Percentiles rank a stretch among this genome's conserved stretches.
Conservation (phyloP, 371 early-diverging fungal genomes). For the Chytridium lagenaria region DNA sequence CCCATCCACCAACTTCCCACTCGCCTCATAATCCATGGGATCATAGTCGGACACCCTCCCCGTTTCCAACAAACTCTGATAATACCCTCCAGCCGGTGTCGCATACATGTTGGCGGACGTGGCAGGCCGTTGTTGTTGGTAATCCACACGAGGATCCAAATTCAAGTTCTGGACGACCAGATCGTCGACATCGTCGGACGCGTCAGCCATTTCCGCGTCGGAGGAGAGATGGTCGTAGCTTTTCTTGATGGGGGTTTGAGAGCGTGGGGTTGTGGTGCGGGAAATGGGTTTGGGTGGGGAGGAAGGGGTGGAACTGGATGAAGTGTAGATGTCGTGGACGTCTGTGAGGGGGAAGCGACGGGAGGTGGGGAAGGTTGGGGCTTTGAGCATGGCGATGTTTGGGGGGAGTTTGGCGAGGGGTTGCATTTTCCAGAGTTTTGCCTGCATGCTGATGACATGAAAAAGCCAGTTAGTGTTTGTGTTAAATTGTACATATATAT, state of each 20-base stretch:
- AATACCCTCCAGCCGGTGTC: not conserved
- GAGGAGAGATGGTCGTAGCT: not conserved
- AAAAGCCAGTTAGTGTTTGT: not conserved
- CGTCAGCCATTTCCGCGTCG: not conserved
- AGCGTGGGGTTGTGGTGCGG: not conserved
- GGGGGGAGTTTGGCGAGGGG: conserved; percentile 42
- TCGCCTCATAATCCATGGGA: conserved; percentile 11
- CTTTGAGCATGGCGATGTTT: conserved; percentile 44
- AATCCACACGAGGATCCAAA: not conserved
- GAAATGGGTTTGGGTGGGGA: not conserved
- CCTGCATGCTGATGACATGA: conserved; percentile 48
- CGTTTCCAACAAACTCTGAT: not conserved
- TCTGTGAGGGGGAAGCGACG: conserved; percentile 24
- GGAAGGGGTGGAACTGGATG: not conserved
- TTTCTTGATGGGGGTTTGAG: not conserved
- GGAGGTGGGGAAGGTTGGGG: conserved; percentile 46
- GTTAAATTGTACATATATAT: too few species aligned
- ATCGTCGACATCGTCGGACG: not conserved
- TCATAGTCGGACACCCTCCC: not conserved
- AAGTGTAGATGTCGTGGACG: not conserved
- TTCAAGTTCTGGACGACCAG: not conserved
- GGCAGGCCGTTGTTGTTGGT: not conserved
- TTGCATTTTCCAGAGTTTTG: conserved; percentile 53
- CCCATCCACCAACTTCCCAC: conserved; percentile 4
- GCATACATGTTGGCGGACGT: conserved; percentile 12